phyloP scores from a whole-genome alignment of 2,329 filamentous ascomycete species.

The Epichloe typhina region DNA sequence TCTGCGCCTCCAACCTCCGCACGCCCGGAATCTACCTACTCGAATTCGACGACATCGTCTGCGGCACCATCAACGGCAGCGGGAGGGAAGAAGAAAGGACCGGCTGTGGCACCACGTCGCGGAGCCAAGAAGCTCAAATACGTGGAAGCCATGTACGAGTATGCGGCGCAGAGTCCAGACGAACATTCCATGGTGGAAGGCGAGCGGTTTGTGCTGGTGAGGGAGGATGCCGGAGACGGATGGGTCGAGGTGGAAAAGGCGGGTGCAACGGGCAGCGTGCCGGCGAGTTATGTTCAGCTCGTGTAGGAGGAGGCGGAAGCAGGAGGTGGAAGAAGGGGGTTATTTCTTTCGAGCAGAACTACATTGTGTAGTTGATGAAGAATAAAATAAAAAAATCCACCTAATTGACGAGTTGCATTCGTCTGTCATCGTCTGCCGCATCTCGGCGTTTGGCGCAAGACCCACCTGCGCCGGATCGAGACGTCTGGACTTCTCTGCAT shows the following conservation, averaged over 20 bases:
- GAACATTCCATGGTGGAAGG: conserved; percentile 89
- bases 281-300: conserved; percentile 81
- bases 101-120: conserved; percentile 77
- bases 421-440: too few species aligned
- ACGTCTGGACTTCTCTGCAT: background rate
- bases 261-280: conserved; percentile 75
- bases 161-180: conserved; percentile 68
- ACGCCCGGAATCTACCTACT: conserved; percentile 66
- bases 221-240: conserved; percentile 78
- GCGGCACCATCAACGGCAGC: conserved; percentile 17
- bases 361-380: background rate
- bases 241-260: conserved; percentile 96
- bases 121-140: conserved; percentile 91
- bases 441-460: background rate
- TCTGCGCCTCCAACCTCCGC: conserved; percentile 29
- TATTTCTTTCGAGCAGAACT: background rate
- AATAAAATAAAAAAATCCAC: background rate
- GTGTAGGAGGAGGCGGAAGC: conserved; percentile 30
- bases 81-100: conserved; percentile 67
- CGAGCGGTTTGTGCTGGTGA: conserved; percentile 81
- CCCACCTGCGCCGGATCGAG: background rate
- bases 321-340: background rate
- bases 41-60: conserved; percentile 45
- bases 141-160: conserved; percentile 87
- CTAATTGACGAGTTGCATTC: too few species aligned